Percentiles rank a stretch among this genome's conserved stretches.
These are phyloP conservation scores for Aechmea fasciata DNA, from an alignment of 176 grass and related monocot species.

Conservation along the genomic window DNA sequence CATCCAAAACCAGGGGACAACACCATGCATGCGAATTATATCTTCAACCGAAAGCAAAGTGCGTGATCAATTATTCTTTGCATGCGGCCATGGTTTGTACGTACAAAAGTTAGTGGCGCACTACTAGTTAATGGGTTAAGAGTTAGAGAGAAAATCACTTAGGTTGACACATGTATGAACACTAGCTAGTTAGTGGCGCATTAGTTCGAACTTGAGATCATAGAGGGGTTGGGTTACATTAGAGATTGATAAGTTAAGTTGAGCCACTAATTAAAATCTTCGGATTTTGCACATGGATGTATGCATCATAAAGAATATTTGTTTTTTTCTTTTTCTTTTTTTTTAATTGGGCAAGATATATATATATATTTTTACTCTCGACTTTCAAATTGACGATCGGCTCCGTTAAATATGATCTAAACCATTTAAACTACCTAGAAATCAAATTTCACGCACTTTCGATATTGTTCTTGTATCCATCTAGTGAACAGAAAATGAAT, in stretches of 20 bases:
- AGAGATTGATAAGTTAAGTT: neutral
- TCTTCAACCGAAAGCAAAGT: neutral
- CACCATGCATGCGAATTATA: neutral
- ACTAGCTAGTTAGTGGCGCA: too few relatives aligned
- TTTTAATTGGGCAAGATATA: too few relatives aligned
- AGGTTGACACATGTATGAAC: neutral
- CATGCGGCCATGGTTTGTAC: neutral
- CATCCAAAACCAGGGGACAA: neutral
- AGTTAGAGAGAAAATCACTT: neutral
- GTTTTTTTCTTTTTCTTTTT: too few relatives aligned
- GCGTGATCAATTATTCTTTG: neutral
- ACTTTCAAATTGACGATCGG: too few relatives aligned
- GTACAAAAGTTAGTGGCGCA: slow-evolving; percentile 8
- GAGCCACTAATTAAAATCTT: neutral
- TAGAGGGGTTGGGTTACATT: neutral
- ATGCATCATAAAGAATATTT: neutral
- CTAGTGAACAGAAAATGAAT: too few relatives aligned
- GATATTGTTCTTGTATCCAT: too few relatives aligned
- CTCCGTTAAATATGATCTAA: too few relatives aligned
- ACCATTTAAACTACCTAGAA: too few relatives aligned
- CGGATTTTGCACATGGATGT: neutral
- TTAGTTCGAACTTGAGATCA: too few relatives aligned
- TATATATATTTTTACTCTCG: too few relatives aligned
- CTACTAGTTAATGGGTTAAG: neutral
- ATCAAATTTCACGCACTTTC: too few relatives aligned